Base-by-base conservation (phyloP, 192 early-diverging fungal species). In the Hyaloraphidium curvatum region DNA sequence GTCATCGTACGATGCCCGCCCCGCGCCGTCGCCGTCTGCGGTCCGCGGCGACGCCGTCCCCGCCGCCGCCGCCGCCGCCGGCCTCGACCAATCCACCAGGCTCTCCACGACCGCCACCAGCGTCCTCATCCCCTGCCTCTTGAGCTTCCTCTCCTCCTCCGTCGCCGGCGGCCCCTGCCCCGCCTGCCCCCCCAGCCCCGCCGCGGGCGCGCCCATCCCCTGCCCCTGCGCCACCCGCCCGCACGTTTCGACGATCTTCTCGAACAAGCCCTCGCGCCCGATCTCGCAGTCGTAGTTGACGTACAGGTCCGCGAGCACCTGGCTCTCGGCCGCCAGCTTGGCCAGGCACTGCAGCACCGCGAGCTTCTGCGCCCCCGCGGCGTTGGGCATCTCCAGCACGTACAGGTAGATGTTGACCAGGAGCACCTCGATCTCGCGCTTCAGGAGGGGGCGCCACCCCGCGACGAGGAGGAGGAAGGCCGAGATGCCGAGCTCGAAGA, bases 261-360 rank as follows among this genome's bases (percentile, higher is more conserved):
- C 76, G 53, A 71, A 73, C 3, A 78, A 7, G 3, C 68, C 67
- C 16, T 59, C 60, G 54, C 63, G 59, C 21, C 59, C 55, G 2
- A 79, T 54, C 31, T 78, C 74, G 56, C 73, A 73, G 58, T 78
- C 77, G 62, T 78, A 75, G 54, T 79, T 79, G 37, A 79, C 14
- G 51, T 74, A 79, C 23, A 78, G 39, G 56, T 79, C 77, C 17
- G 64, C 67, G 0, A 79, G 55, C 3, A 67, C 71, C 64, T 78
- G 67, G 1, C 35, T 30, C 22, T 53, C 21, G 1, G 13, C 51
- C 16, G 28, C 28, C 2, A 29, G 31, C 23, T n/a, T 25, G 19
- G 23, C 40, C 19, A 78, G 54, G 3, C 62, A 63, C 54, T 77
- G 70, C 54, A 79, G 50, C 28, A 79, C 67, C 37, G 69, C 62